phyloP scores from a whole-genome alignment of 371 early-diverging fungal genomes.

The Mucor racemosus region DNA sequence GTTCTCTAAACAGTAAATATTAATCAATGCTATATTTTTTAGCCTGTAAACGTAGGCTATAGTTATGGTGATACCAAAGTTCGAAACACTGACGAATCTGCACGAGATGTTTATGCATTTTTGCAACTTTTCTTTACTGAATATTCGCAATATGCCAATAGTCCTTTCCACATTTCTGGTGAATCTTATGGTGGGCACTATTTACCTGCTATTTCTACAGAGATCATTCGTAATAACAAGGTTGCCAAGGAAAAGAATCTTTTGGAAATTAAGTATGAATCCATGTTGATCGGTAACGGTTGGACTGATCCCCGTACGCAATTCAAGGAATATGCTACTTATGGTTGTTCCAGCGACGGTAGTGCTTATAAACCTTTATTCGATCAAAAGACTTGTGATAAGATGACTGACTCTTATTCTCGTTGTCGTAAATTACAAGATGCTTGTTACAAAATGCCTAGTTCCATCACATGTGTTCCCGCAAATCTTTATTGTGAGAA shows the following conservation, averaged over 20 bases:
- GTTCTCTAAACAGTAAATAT: not conserved
- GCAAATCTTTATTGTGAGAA: conserved; percentile 81
- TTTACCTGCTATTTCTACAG: conserved; percentile 75
- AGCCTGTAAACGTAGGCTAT: conserved; percentile 81
- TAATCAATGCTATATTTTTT: not conserved
- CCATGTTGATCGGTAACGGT: conserved; percentile 89
- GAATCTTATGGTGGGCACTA: conserved; percentile 79
- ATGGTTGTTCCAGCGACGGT: conserved; percentile 69
- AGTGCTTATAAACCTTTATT: conserved; percentile 31
- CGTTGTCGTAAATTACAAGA: conserved; percentile 73
- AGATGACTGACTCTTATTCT: conserved; percentile 69
- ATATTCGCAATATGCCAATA: conserved; percentile 48
- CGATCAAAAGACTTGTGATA: conserved; percentile 61
- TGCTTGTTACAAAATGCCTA: conserved; percentile 78
- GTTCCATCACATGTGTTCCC: conserved; percentile 78
- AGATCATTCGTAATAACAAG: conserved; percentile 54
- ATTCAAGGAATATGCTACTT: conserved; percentile 82
- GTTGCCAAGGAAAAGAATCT: conserved; percentile 8
- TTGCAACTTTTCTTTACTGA: conserved; percentile 73
- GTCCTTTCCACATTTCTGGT: conserved; percentile 58
- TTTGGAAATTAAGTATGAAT: conserved; percentile 56
- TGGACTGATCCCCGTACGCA: conserved; percentile 84
- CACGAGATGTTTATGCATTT: conserved; percentile 64
- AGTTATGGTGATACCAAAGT: conserved; percentile 71
- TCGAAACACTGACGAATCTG: conserved; percentile 55